phyloP scores from a whole-genome alignment of 2,329 filamentous ascomycete species.

The Talaromyces verruculosus region DNA sequence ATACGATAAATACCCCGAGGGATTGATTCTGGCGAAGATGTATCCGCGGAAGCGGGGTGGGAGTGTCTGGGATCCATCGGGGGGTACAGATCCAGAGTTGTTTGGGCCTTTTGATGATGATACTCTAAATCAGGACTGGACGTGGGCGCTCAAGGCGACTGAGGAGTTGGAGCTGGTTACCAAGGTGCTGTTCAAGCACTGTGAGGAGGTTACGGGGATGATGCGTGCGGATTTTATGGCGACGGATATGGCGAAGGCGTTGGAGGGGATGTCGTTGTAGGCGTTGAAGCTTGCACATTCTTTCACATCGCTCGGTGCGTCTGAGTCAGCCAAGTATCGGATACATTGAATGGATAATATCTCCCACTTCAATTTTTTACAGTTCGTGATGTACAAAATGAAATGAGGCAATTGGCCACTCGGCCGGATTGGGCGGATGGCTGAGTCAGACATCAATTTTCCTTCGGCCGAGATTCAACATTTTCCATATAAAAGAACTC shows the following conservation, averaged over 20 bases:
- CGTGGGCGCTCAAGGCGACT: neutral
- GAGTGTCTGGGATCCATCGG: neutral
- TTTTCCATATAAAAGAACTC: neutral
- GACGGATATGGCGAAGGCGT: neutral
- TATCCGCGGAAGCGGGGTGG: neutral
- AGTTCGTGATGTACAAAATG: neutral
- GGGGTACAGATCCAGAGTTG: neutral
- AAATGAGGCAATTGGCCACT: neutral
- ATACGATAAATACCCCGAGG: neutral
- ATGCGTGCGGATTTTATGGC: conserved; percentile 1
- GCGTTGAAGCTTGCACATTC: neutral
- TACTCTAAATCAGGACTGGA: neutral
- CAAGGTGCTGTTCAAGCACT: neutral
- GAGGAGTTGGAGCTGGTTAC: neutral
- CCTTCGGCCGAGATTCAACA: conserved; percentile 1
- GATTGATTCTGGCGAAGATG: neutral
- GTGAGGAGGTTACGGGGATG: neutral
- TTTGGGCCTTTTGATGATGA: neutral
- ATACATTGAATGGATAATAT: neutral
- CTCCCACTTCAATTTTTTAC: neutral
- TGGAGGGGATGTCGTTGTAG: neutral
- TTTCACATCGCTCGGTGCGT: neutral
- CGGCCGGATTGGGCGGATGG: conserved; percentile 5
- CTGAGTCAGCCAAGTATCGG: neutral
- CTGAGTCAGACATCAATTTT: conserved; percentile 1